Evolutionary conservation across 78 protist genomes (phyloP), one percentile per base, ranked within the genome.

Genomic region (Tieghemostelium lacteum): DNA sequence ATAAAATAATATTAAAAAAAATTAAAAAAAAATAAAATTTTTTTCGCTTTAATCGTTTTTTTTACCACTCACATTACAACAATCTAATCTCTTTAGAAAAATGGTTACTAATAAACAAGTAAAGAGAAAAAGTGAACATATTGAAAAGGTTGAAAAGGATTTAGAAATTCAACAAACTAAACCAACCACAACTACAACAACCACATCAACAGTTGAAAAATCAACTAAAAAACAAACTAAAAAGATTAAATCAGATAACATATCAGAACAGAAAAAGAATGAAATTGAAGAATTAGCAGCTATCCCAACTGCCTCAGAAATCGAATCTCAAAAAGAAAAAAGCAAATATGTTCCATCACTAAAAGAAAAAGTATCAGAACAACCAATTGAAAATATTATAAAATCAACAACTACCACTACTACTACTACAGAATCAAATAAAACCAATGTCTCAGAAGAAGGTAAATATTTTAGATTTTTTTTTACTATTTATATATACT

Each of bases 391-490:
- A 57, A 57, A 57, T 7, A n/a, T n/a, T n/a, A 8, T 57, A 7
- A 26, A 33, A 16, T 7, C 26, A 31, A 36, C 42, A 64, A 64
- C 5, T 1, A 19, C 42, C 14, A 14, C 54, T 24, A 28, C 34
- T 29, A 60, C 17, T 29, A 8, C 36, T 34, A 40, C 54, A 40
- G 26, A 24, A 37, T 36, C 4, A 31, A 37, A 22, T 14, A 40
- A 52, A 40, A 57, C 39, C 20, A 40, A 67, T 67, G 74, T 67
- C 26, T 40, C 74, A 24, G 74, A 67, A 67, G 37, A 67, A 40
- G 74, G 74, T 67, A 67, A 40, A 26, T 66, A 64, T 64, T 29
- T 34, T 29, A 63, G 17, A 22, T n/a, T 22, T 7, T 57, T 49
- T 49, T 45, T 14, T 45, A 57, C 24, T 22, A 57, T n/a, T 57